Evolutionary conservation across 2,329 filamentous ascomycete species (phyloP), one percentile per base, ranked within the genome.

Genomic region (Achaetomium macrosporum): DNA sequence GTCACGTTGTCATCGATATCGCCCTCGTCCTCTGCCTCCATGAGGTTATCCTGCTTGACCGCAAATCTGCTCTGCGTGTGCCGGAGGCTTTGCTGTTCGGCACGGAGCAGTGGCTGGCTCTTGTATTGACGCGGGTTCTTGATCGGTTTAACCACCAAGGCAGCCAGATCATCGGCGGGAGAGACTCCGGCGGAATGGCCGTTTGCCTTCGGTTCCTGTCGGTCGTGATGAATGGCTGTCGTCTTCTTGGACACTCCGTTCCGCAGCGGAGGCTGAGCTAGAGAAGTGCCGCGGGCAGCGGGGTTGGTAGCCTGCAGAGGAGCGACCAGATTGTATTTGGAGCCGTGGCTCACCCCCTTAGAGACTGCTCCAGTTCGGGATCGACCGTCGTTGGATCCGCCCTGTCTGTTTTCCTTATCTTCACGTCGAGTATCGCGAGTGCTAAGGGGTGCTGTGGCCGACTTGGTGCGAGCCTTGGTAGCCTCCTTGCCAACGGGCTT

Each of bases 21-120:
- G 15, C 47, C 51, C 29, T 73, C 71, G 17, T 71, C 67, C 36
- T 66, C 67, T 33, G 60, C 48, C 35, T 59, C 58, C 43, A 53
- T 16, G n/a, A 56, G 42, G 42, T 59, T 55, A 19, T 57, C 54
- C 39, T 53, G 47, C 35, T 58, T 54, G 47, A 53, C 49, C 37
- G 71, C 57, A 51, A 72, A 66, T 57, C 69, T 72, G 68, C 74
- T 75, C 56, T 77, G 73, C 1, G 72, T 75, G 44, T 70, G 68
- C 46, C 73, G 69, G 31, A 75, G 64, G 39, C 62, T 65, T 17
- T 69, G 73, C 47, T 68, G 69, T 50, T 73, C 70, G 29, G 49
- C 58, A 57, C 75, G 76, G 46, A 81, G 69, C 50, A 75, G 71
- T 11, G 78, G 77, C 64, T 81, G 78, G 61, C 76, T 80, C 64